Base-by-base conservation (phyloP, 2,329 filamentous ascomycete species). In the Pseudopyrenochaeta lycopersici region DNA sequence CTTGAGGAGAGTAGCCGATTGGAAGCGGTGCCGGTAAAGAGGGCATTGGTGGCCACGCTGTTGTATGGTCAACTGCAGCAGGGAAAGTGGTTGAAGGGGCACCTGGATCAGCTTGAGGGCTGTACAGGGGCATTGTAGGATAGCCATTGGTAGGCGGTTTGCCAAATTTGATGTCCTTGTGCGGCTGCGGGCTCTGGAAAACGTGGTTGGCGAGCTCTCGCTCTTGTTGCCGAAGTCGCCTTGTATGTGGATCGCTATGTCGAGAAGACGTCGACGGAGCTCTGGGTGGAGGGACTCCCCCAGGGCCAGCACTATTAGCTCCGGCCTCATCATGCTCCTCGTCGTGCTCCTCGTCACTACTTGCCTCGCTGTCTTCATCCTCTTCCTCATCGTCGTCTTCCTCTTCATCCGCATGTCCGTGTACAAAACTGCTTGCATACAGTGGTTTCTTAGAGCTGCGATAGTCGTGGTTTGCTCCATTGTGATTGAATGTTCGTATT, bases 141-240 rank as follows among this genome's bases (percentile, higher is more conserved):
- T 63, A 59, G 11, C 57, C 46, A 21, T 62, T 53, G 17, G 69
- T 62, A 35, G 71, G 71, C 21, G 65, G 53, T 2, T 54, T 64
- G 35, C 61, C 56, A 46, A 70, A 69, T 38, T 70, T 68, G 38
- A 73, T 67, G 29, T 67, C 65, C 42, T 67, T 60, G 12, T 72
- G 68, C 10, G 75, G 73, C 52, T 72, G 71, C 31, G 75, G 75
- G 20, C 63, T 71, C 40, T 76, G 70, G 7, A 76, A 53, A 12
- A 76, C 58, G 48, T 77, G 73, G 39, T 69, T 65, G 27, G 66
- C 62, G n/a, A 74, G 54, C 27, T 73, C 67, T 39, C 66, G 65
- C 46, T 75, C 71, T 49, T 73, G 73, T 21, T 66, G 56, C 46
- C 58, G 62, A 7, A 73, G 62, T 42, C 71, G 69, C 38, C 60